Base-by-base conservation (phyloP, 306 rosid genomes). In the Fragaria iinumae region DNA sequence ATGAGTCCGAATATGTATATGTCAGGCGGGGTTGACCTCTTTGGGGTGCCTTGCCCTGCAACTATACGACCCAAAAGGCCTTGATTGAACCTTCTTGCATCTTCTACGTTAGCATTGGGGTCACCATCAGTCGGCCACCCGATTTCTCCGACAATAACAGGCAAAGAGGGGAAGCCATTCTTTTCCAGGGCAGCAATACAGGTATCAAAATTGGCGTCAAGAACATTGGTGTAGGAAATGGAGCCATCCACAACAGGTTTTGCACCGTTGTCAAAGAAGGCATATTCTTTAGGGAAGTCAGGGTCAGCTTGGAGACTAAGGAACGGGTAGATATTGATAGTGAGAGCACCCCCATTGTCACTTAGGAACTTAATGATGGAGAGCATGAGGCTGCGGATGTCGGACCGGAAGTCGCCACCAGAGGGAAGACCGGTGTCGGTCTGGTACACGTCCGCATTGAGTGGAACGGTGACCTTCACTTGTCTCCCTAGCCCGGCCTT, bases 121-220 rank as follows among this genome's bases (percentile, higher is more conserved):
- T 83, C 86, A 52, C 97, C 98, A 65, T 96, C 99, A 1, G 99
- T 89, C 0, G 98, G 99, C 99, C 99, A 96, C 0, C 99, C 99
- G 16, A 96, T 88, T 66, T 96, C 99, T 18, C 99, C 99, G 47
- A 96, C 80, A 20, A 92, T 87, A 34, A 96, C 82, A 4, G 97
- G 91, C 90, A 96, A 69, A 20, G 90, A 83, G 9, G 85, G 73
- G 83, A 89, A 96, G 25, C 96, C 97, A 45, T 80, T 96, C 59
- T 92, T 91, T 69, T 92, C 96, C 11, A 96, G 93, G 52, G 99
- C 96, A 2, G 96, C 70, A 73, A 96, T 73, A 34, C 93, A 92
- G 48, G 98, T 96, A 70, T 96, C 99, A 64, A 86, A 96, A 81
- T 96, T 96, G 39, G 99, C 99, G 66, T 96, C 99, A 18, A 92